Percentiles rank a stretch among this genome's conserved stretches.
Evolutionary conservation across 352 stramenopile species (phyloP).

Genomic region (Nothophytophthora sp.): DNA sequence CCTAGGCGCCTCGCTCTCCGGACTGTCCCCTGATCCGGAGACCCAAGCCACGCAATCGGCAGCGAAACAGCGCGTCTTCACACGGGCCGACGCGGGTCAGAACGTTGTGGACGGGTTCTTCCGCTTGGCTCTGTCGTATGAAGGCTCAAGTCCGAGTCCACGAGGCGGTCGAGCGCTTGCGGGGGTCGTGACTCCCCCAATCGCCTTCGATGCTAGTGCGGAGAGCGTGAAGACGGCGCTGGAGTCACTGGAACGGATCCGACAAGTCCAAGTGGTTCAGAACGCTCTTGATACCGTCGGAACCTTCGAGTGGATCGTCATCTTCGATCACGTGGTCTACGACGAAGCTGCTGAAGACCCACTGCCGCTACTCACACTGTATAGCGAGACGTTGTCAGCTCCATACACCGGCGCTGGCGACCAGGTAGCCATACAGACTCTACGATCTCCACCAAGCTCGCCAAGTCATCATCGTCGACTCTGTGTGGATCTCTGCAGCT

Average conservation of each 20-base stretch:
- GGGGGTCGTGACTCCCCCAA: conserved; percentile 46
- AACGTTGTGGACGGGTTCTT: conserved; percentile 59
- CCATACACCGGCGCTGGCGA: conserved; percentile 45
- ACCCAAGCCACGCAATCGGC: conserved; percentile 28
- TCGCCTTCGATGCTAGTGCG: conserved; percentile 76
- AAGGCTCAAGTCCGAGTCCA: conserved; percentile 24
- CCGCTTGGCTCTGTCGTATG: conserved; percentile 43
- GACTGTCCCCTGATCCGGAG: conserved; percentile 9
- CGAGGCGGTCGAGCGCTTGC: conserved; percentile 15
- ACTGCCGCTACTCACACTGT: conserved; percentile 48
- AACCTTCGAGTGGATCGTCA: conserved; percentile 51
- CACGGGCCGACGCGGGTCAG: conserved; percentile 43
- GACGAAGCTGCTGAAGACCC: conserved; percentile 9
- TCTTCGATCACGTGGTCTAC: conserved; percentile 44
- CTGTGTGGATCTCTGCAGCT: conserved; percentile 28
- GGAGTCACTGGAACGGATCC: conserved; percentile 69
- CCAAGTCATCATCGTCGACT: conserved; percentile 15
- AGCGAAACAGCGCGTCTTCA: conserved; percentile 53
- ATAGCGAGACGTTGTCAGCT: conserved; percentile 52
- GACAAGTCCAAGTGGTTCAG: conserved; percentile 55
- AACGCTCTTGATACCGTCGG: conserved; percentile 15
- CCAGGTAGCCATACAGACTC: conserved; percentile 49
- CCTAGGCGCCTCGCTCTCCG: conserved; percentile 35
- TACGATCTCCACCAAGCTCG: conserved; percentile 24
- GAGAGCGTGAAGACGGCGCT: conserved; percentile 64